phyloP scores from a whole-genome alignment of 495 filamentous ascomycete genomes.

The Chaetomium tenue region DNA sequence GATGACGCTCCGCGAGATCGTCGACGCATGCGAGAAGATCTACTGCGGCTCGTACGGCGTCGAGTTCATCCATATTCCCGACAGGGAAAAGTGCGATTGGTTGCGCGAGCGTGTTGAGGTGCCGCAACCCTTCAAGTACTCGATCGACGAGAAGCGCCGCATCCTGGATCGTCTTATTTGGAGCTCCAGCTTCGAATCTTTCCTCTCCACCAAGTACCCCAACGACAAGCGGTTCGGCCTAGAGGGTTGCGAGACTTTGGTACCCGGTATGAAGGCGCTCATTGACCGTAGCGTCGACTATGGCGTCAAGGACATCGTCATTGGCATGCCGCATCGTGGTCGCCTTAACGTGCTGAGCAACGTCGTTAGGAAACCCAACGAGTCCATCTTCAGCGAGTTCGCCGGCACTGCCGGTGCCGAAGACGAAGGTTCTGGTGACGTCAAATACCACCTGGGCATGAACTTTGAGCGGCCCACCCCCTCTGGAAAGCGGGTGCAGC shows the following conservation, averaged over 20 bases:
- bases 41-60: constrained; percentile 97
- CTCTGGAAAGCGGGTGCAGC: constrained; percentile 96
- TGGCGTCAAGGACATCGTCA: constrained; percentile 97
- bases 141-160: constrained; percentile 91
- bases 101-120: constrained; percentile 91
- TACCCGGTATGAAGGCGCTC: constrained; percentile 98
- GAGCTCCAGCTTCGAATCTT: constrained; percentile 93
- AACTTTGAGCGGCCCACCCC: constrained; percentile 98
- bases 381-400: constrained; percentile 99
- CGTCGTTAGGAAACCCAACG: constrained; percentile 97
- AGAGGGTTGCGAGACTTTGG: constrained; percentile 92
- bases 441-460: constrained; percentile 99
- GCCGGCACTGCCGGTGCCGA: constrained; percentile 81
- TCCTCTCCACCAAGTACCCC: constrained; percentile 94
- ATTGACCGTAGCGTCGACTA: constrained; percentile 98
- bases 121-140: constrained; percentile 91
- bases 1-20: constrained; percentile 95
- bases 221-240: constrained; percentile 99
- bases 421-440: constrained; percentile 96
- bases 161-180: constrained; percentile 97
- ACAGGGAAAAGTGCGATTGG: constrained; percentile 98
- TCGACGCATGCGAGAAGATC: constrained; percentile 86
- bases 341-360: constrained; percentile 97
- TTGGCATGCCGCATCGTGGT: constrained; percentile 98
- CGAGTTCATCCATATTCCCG: constrained; percentile 98